Conservation (phyloP, 1,139 yeast genomes). For the Saccharomyces hybrid region DNA sequence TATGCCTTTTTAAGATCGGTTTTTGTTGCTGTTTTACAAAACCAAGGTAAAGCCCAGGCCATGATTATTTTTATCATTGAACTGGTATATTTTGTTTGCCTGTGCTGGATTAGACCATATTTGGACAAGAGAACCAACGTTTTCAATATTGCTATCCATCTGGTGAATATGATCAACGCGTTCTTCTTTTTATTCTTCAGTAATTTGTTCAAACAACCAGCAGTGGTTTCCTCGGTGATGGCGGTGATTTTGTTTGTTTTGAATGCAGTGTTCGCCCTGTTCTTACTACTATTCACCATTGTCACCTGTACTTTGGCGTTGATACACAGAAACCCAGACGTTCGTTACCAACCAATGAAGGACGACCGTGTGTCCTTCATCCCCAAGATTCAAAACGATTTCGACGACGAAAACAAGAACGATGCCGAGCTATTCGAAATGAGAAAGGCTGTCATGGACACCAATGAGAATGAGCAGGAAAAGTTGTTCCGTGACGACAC, state of each 20-base stretch:
- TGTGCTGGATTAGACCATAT: slow-evolving; percentile 74
- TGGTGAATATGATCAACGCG: slow-evolving; percentile 73
- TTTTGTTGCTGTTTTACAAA: slow-evolving; percentile 80
- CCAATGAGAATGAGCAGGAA: slow-evolving; percentile 45
- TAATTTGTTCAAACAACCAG: slow-evolving; percentile 74
- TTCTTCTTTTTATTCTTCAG: slow-evolving; percentile 85
- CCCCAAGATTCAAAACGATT: slow-evolving; percentile 36
- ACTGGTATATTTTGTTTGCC: slow-evolving; percentile 51
- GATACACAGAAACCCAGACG: slow-evolving; percentile 85
- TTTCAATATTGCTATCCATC: slow-evolving; percentile 78
- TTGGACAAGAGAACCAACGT: slow-evolving; percentile 92
- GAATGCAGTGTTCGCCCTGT: slow-evolving; percentile 82
- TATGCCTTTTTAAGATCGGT: slow-evolving; percentile 70
- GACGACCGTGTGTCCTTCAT: slow-evolving; percentile 93
- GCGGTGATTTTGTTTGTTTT: slow-evolving; percentile 86
- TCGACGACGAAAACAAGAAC: slow-evolving; percentile 34
- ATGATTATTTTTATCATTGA: slow-evolving; percentile 70
- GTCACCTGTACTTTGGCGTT: slow-evolving; percentile 81
- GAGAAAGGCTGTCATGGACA: slow-evolving; percentile 82
- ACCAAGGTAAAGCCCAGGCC: slow-evolving; percentile 72
- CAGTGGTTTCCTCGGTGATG: slow-evolving; percentile 80
- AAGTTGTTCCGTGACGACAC: slow-evolving; percentile 23
- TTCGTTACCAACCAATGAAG: slow-evolving; percentile 91
- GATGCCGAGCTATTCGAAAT: slow-evolving; percentile 68
- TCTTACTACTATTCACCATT: slow-evolving; percentile 74